Evolutionary conservation across 2,329 filamentous ascomycete genomes (phyloP).

Genomic region (Didymella glomerata): DNA sequence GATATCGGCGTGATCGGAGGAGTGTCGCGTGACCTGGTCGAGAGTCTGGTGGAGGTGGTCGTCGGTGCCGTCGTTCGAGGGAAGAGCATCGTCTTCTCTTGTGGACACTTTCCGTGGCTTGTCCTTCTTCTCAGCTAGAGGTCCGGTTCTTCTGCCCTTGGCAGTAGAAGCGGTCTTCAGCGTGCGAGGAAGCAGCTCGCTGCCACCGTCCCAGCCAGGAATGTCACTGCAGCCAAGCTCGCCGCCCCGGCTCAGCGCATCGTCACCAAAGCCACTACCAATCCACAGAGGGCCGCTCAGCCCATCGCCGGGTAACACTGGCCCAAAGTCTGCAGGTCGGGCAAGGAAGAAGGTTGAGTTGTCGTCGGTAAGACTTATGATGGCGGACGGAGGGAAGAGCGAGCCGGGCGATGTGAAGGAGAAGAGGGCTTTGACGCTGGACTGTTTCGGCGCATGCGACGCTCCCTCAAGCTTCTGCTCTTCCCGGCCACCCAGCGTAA

Average conservation of each 20-base stretch:
- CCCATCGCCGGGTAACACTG: constrained; percentile 75
- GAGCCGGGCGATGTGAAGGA: constrained; percentile 72
- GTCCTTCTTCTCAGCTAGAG: constrained; percentile 20
- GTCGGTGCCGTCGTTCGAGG: constrained; percentile 77
- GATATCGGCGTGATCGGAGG: constrained; percentile 77
- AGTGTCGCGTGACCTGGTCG: constrained; percentile 32
- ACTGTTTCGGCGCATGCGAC: constrained; percentile 38
- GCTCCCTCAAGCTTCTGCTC: constrained; percentile 30
- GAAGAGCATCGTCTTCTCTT: constrained; percentile 2
- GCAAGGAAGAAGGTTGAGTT: constrained; percentile 98
- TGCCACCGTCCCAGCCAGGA: constrained; percentile 78
- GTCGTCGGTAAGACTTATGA: constrained; percentile 95
- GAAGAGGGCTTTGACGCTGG: constrained; percentile 54
- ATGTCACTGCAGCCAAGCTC: constrained; percentile 96
- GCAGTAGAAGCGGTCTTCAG: constrained; percentile 13
- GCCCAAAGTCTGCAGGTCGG: constrained; percentile 91
- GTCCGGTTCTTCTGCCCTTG: constrained; percentile 19
- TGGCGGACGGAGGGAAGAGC: constrained; percentile 92
- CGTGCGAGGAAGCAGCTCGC: constrained; percentile 20
- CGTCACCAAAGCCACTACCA: constrained; percentile 88
- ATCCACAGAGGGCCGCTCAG: constrained; percentile 93
- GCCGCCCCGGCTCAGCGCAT: constrained; percentile 72
- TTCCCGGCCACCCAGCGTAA: constrained; percentile 40
- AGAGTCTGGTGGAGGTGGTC: constrained; percentile 73
- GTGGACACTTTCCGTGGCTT: constrained; percentile 9